Conservation (phyloP, 345 rosid species). For the Eucalyptus erythrocorys region DNA sequence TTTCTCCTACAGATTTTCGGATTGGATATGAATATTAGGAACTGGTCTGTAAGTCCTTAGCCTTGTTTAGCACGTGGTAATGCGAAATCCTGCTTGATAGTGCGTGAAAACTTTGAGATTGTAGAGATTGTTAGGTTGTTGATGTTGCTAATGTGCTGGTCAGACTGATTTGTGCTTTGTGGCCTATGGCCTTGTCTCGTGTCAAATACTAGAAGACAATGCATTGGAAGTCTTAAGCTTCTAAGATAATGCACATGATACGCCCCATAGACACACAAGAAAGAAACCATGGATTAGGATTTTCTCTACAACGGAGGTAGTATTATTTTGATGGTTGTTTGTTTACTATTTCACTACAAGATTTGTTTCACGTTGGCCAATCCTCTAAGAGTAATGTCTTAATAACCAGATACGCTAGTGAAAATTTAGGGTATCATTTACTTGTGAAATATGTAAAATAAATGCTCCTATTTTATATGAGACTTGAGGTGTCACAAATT, state of each 20-base stretch:
- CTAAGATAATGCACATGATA: neutral
- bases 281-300: neutral
- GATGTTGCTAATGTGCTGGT: neutral
- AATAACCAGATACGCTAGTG: neutral
- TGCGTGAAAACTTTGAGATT: neutral
- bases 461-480: rapidly evolving
- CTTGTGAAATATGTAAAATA: neutral
- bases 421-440: neutral
- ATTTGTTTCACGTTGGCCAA: neutral
- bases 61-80: neutral
- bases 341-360: neutral
- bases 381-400: neutral
- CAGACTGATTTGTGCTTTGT: neutral
- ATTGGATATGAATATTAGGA: neutral
- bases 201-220: neutral
- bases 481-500: neutral
- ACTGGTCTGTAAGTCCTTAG: neutral
- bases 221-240: neutral
- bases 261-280: neutral
- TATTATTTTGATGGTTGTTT: neutral
- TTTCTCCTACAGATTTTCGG: neutral
- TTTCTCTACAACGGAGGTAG: neutral
- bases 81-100: neutral
- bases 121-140: neutral
- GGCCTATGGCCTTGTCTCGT: neutral